A percentile compares a stretch with the other conserved stretches of the same genome.
These are phyloP conservation scores for Crucihimalaya himalaica DNA, from an alignment of 345 rosid species.

Conservation along the genomic window DNA sequence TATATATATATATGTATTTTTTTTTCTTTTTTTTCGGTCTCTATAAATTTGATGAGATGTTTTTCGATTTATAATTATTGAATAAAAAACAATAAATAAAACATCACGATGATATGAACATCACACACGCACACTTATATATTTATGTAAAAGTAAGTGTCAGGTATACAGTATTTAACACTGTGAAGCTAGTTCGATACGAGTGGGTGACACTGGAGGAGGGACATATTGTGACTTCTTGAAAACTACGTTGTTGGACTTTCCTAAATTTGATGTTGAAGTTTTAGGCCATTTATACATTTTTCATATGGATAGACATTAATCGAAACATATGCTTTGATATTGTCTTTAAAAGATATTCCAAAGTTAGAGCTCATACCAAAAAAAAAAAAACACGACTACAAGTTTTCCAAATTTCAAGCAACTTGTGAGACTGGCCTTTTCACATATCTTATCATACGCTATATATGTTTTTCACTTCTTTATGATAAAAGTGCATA, in stretches of 20 bases:
- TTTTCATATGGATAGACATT: constrained; percentile 17
- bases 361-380: constrained; percentile 13
- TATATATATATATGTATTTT: too few species aligned
- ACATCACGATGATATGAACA: neutral
- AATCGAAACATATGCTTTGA: neutral
- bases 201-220: constrained; percentile 24
- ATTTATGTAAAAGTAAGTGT: neutral
- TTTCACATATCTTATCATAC: constrained; percentile 1
- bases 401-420: constrained; percentile 13
- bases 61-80: neutral
- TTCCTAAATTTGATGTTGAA: constrained; percentile 13
- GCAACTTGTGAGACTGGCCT: constrained; percentile 23
- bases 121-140: constrained; percentile 10
- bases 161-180: constrained; percentile 14
- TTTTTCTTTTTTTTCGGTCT: too few species aligned
- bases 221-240: constrained; percentile 22
- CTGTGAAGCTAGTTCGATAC: constrained; percentile 19
- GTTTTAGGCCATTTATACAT: constrained; percentile 16
- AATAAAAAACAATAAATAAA: neutral
- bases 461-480: constrained; percentile 1
- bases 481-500: neutral
- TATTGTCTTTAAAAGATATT: neutral
- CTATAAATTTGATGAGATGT: neutral
- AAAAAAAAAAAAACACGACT: neutral
- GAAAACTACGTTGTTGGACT: constrained; percentile 40